Evolutionary conservation across 257 asterid genomes (phyloP).

Genomic region (Cinchona pubescens): DNA sequence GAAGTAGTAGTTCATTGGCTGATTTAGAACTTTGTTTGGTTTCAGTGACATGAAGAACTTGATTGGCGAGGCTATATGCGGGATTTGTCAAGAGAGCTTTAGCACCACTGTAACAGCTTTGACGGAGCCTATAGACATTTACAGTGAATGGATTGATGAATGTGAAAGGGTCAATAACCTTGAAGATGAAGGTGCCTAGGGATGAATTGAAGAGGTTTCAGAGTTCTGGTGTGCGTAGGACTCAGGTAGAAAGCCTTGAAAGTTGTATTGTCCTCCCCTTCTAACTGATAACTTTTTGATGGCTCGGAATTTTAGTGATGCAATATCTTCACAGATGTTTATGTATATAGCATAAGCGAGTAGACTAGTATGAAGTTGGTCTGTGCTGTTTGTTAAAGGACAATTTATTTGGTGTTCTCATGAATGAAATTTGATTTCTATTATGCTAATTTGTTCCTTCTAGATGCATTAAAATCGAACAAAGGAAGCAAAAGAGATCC

Average conservation of each 20-base stretch:
- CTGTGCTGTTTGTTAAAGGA: not conserved
- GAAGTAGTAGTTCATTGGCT: not conserved
- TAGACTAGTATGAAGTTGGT: not conserved
- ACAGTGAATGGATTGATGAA: constrained; percentile 97
- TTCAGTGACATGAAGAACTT: constrained; percentile 83
- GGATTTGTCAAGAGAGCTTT: constrained; percentile 89
- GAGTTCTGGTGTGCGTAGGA: not conserved
- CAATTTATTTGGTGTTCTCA: not conserved
- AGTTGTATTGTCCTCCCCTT: not conserved
- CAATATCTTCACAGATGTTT: not conserved
- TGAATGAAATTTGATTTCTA: not conserved
- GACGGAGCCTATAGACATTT: constrained; percentile 80
- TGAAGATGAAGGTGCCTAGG: constrained; percentile 63
- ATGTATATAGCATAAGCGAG: not conserved
- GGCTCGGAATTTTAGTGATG: not conserved
- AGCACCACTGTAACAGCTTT: constrained; percentile 82
- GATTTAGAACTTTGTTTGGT: constrained; percentile 13
- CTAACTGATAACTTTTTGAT: not conserved
- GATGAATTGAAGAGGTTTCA: not conserved
- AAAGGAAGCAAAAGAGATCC: too few species aligned
- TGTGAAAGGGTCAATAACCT: constrained; percentile 76
- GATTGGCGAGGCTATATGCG: constrained; percentile 74
- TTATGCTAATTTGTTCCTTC: not conserved
- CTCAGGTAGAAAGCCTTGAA: not conserved
- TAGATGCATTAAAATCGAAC: too few species aligned